These are phyloP conservation scores for Echinochloa phyllopogon DNA, from an alignment of 176 grass and related monocot genomes.

Conservation along the genomic window DNA sequence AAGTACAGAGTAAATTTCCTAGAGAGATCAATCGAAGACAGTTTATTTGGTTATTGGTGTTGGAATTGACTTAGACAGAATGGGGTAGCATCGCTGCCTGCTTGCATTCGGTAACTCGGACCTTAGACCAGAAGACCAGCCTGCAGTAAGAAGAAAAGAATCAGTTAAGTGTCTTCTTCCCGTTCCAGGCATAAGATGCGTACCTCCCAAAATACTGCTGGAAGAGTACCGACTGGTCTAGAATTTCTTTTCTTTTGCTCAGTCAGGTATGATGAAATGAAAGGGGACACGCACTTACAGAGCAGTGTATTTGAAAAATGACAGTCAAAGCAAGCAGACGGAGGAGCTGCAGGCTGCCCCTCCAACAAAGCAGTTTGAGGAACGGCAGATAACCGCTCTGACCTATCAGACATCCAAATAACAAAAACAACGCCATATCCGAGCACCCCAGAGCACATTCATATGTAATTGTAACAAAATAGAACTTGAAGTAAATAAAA, in stretches of 20 bases:
- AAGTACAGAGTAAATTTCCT: constrained; percentile 19
- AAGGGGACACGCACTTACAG: background rate
- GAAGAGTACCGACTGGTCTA: background rate
- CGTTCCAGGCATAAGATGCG: background rate
- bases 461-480: background rate
- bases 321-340: no score
- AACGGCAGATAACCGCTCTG: background rate
- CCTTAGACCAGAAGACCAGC: background rate
- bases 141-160: background rate
- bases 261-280: background rate
- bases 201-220: background rate
- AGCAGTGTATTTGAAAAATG: background rate
- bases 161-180: background rate
- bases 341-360: background rate
- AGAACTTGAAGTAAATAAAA: background rate
- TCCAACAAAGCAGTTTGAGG: background rate
- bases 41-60: background rate
- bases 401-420: background rate
- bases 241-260: background rate
- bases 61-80: constrained; percentile 4
- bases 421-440: background rate
- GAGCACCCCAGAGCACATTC: background rate
- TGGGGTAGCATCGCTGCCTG: background rate
- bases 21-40: background rate
- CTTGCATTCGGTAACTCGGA: background rate